Base-by-base conservation (phyloP, 2,329 filamentous ascomycete species). In the Rhinocladiella similis region DNA sequence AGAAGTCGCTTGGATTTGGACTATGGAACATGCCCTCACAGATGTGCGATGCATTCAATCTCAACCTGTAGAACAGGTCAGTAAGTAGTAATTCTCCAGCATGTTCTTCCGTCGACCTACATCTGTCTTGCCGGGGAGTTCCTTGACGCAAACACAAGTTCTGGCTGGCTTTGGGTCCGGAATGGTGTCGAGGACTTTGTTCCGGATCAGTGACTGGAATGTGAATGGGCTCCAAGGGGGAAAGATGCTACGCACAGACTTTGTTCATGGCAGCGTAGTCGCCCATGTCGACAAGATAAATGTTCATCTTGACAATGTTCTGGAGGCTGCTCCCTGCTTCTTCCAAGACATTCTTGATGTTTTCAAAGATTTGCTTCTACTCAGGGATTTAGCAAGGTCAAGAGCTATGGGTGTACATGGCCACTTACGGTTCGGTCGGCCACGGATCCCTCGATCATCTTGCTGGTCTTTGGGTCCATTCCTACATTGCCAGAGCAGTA, bases 251-350 rank as follows among this genome's bases (percentile, higher is more conserved):
- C 59, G 59, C 59, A 62, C 94, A 96, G 69, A 90, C 88, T 64
- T 81, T 81, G 76, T 96, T 96, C 89, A 96, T 91, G 71, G 85
- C 85, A 72, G 75, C 78, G 67, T 88, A 89, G 68, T 88, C 77
- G 46, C 80, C 75, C 84, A 89, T 89, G 56, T 80, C 78, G 1
- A 80, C 82, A 18, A 89, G 68, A 67, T 85, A 89, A 22, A 88
- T 76, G 64, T 87, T 88, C 51, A 61, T 58, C 52, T 89, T 88
- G 68, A 89, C 79, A 0, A 84, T 80, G 54, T 87, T 85, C 27
- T 79, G 74, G 36, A 88, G 73, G 56, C 74, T 77, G 50, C 79
- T 82, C 1, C 84, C 84, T 0, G 84, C 82, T 7, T 80, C 85
- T 61, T 82, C 76, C 18, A 89, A 82, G 5, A 88, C 77, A 1